Base-by-base conservation (phyloP, 2,329 filamentous ascomycete genomes). In the Pezicula neosporulosa region DNA sequence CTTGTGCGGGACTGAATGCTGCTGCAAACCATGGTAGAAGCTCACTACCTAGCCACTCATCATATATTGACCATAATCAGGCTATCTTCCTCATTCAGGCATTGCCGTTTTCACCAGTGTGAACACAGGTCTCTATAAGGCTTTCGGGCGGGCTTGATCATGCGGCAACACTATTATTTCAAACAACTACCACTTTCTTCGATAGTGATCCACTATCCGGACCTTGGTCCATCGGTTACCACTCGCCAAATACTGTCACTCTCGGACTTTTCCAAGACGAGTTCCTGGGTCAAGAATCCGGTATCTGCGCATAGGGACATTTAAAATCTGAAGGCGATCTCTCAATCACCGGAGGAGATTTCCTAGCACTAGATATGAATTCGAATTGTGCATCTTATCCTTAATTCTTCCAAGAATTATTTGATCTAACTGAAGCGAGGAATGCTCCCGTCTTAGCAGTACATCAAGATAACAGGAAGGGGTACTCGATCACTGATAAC, bases 401-500 rank as follows among this genome's bases (percentile, higher is more conserved):
- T 12, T 45, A 55, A 43, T 58, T 53, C 44, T 48, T 49, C 6
- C 50, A 56, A 35, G 52, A 55, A 27, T 44, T 56, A 15, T 50
- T 58, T 13, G 52, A 56, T 39, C 54, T 56, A 28, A 47, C 51
- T 18, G 53, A 50, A 2, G 53, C 48, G 16, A 49, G 55, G 39
- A 57, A 50, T n/a, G 50, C 55, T n/a, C 55, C 47, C 28, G 55
- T 57, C 33, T 15, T 57, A 10, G 50, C 55, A 4, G 42, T 56
- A 37, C 55, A 57, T 16, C 27, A 42, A 16, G 42, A 49, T 35
- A 55, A 57, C 39, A 50, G 55, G 30, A 55, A 55, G n/a, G 50
- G 59, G 39, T 52, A 67, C 52, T 66, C 63, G 10, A 56, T 68
- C 27, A 48, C 52, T 18, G 63, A 58, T 5, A 69, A 68, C 50